Base-by-base conservation (phyloP, 208 protist genomes). In the Trypanosoma avium region DNA sequence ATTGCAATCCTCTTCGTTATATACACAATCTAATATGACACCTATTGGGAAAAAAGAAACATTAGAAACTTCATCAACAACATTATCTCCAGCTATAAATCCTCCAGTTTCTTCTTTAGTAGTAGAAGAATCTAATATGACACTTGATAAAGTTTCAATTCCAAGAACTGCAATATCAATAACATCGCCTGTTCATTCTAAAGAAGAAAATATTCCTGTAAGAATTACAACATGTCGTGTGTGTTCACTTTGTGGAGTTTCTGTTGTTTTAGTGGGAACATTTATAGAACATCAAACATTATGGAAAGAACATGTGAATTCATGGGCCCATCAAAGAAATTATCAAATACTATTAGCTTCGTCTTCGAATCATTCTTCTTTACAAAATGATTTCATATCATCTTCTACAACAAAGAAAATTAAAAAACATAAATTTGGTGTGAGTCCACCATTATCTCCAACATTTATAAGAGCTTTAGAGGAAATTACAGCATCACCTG, bases 251-350 rank as follows among this genome's bases (percentile, higher is more conserved):
- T 73, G 67, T 49, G 67, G 67, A 22, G 15, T 62, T 2, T 35
- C 53, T 0, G 60, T 73, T 27, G 21, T 62, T 36, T 42, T 67
- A 17, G 26, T 55, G 24, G 67, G 67, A 22, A 58, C 30, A 10
- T 43, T 57, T 55, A 35, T 35, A 10, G 67, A 73, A 22, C 67
- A 67, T 8, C 59, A 73, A 27, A 4, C 47, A 12, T 50, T 62
- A 43, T 73, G 59, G 58, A 61, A 46, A 10, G 52, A 56, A 6
- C 67, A 73, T 35, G 29, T 62, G 22, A 46, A 55, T 4, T 73
- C 59, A 2, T 66, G 60, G 67, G 52, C 42, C 21, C 67, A 73
- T 47, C 67, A 73, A 49, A 35, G 59, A 19, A 53, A 47, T 30
- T 26, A 67, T 0, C 47, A 67, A 30, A 42, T 67, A 42, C 59